Evolutionary conservation across 257 asterid genomes (phyloP).

Genomic region (Forsythia suspensa): DNA sequence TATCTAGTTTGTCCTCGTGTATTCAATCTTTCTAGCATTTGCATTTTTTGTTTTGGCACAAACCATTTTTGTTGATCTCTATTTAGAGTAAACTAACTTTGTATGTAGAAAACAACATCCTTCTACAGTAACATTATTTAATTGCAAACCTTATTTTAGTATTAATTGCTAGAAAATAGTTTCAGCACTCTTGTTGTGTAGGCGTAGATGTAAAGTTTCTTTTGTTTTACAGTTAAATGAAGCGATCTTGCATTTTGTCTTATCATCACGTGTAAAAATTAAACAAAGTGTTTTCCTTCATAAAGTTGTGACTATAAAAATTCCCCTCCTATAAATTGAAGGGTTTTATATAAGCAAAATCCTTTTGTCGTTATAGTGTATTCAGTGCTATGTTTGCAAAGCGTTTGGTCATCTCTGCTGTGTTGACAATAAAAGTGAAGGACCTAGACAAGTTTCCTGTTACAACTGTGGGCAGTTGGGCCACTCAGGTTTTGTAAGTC

Average conservation of each 20-base stretch:
- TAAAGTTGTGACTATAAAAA: neutral
- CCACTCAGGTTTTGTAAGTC: slow-evolving; percentile 44
- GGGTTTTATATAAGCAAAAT: slow-evolving; percentile 10
- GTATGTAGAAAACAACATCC: neutral
- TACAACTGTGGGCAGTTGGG: slow-evolving; percentile 47
- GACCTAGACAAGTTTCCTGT: slow-evolving; percentile 38
- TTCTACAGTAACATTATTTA: neutral
- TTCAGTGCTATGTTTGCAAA: slow-evolving; percentile 45
- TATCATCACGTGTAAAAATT: neutral
- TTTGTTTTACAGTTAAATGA: neutral
- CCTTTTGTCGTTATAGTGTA: slow-evolving; percentile 31
- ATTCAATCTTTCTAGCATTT: neutral
- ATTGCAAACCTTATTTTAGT: neutral
- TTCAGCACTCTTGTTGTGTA: neutral
- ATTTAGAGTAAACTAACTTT: too few relatives aligned
- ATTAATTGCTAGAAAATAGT: neutral
- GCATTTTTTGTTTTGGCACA: neutral
- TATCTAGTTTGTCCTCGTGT: neutral
- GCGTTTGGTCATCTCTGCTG: slow-evolving; percentile 56
- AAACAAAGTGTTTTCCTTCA: neutral
- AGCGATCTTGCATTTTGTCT: neutral
- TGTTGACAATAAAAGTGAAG: slow-evolving; percentile 24
- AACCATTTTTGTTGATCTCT: neutral
- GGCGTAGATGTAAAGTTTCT: neutral
- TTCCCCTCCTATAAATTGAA: neutral